Percentiles rank a stretch among this genome's conserved stretches.
These are phyloP conservation scores for Plasmodium sp. DNA, from an alignment of 169 alveolate species.

Conservation along the genomic window DNA sequence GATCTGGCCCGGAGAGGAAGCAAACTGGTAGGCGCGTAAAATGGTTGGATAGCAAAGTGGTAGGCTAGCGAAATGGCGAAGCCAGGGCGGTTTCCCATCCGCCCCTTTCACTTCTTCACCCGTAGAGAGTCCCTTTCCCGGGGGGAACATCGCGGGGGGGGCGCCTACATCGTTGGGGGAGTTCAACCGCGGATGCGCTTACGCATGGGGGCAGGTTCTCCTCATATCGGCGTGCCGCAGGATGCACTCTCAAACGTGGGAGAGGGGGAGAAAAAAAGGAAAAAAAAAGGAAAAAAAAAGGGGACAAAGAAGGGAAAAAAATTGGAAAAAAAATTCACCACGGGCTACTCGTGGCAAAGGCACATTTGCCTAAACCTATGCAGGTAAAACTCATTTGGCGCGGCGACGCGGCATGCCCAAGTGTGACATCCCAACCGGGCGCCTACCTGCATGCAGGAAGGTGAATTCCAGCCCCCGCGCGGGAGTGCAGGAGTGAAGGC, in stretches of 20 bases:
- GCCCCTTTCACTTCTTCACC: neutral
- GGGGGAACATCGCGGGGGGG: too few species aligned
- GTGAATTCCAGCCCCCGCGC: neutral
- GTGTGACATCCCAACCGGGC: neutral
- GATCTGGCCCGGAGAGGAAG: too few species aligned
- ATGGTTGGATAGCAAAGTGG: neutral
- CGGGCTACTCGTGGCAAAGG: neutral
- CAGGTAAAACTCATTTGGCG: neutral
- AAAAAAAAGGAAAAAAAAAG: neutral
- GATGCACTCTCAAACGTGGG: neutral
- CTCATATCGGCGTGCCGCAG: neutral
- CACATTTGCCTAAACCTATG: neutral
- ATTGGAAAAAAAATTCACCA: neutral
- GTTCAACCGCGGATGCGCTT: too few species aligned
- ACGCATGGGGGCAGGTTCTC: neutral
- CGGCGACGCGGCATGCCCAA: neutral
- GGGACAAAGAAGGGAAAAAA: neutral
- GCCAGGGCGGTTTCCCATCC: neutral
- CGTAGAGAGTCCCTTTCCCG: neutral
- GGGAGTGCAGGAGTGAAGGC: neutral
- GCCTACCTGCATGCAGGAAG: neutral
- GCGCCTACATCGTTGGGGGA: neutral
- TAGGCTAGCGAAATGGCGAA: neutral
- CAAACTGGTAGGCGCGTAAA: too few species aligned
- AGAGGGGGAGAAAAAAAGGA: neutral